Base-by-base conservation (phyloP, 805 yeast genomes). In the Lachancea fermentati region DNA sequence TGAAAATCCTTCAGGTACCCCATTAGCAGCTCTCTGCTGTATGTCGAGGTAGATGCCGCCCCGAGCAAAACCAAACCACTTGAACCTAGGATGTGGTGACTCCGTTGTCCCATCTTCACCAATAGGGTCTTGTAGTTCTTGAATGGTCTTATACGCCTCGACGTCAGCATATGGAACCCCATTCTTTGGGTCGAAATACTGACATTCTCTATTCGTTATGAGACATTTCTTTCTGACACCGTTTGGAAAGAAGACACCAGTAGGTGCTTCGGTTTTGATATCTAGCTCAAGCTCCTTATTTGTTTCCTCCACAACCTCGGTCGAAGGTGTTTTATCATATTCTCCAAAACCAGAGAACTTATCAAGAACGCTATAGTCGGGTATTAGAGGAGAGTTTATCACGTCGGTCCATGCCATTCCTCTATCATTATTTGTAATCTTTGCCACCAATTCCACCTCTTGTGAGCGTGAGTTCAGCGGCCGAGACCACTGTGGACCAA, bases 111-210 rank as follows among this genome's bases (percentile, higher is more conserved):
- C 52, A 46, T 66, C 71, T 4, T 68, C 67, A 8, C 63, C 65
- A 14, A 69, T 73, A n/a, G 78, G 75, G 28, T 75, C 76, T 48
- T 79, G 79, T 13, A 74, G 58, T 17, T 72, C 76, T 42, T 73
- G 75, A 33, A 85, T 68, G 19, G 82, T 69, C 50, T 75, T 79
- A 58, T 80, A 87, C n/a, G 91, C 81, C 34, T 83, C 89, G 45
- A 87, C 84, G 47, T 81, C 81, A 36, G 81, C 73, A 62, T 93
- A 93, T 2, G 96, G 94, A 38, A 93, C 75, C 28, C 95, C 95
- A 19, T 83, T 79, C 28, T 76, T 72, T 0, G 97, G 97, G 66
- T 91, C 97, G 48, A 83, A 79, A 61, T 86, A 91, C 54, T 78
- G 74, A 30, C 64, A 59, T 13, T 93, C 95, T 34, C 79, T 80